These are phyloP conservation scores for Fusarium liriodendri DNA, from an alignment of 2,329 filamentous ascomycete genomes.

Conservation along the genomic window DNA sequence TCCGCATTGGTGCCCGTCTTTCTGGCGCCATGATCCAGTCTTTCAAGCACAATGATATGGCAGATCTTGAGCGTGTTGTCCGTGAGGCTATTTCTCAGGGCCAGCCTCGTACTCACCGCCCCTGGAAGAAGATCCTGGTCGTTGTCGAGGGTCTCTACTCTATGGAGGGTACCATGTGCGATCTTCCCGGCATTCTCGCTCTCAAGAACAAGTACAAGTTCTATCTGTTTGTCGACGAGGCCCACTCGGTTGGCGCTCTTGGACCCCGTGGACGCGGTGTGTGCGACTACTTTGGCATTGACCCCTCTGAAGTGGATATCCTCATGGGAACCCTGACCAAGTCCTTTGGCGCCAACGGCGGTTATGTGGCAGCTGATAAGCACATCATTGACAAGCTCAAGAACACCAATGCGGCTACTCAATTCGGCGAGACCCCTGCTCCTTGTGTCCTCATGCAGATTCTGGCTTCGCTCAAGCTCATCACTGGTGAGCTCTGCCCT, in stretches of 20 bases:
- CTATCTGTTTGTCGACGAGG: constrained; percentile 94
- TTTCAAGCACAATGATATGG: constrained; percentile 98
- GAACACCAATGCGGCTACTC: constrained; percentile 84
- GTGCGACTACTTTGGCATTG: constrained; percentile 96
- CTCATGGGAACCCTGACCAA: constrained; percentile 99
- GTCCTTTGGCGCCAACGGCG: constrained; percentile 97
- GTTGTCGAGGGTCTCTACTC: constrained; percentile 98
- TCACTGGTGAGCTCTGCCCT: constrained; percentile 86
- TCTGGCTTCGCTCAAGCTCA: constrained; percentile 85
- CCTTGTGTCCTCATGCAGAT: constrained; percentile 94
- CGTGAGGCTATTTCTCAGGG: constrained; percentile 96
- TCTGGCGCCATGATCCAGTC: constrained; percentile 95
- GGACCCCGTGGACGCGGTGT: constrained; percentile 91
- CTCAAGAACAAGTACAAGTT: constrained; percentile 98
- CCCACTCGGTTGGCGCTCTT: constrained; percentile 93
- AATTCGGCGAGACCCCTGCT: constrained; percentile 87
- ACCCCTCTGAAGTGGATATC: constrained; percentile 89
- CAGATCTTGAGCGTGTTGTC: constrained; percentile 83
- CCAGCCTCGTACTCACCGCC: constrained; percentile 96
- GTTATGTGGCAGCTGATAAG: constrained; percentile 92
- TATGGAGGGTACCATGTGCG: constrained; percentile 99
- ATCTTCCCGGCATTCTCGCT: constrained; percentile 87
- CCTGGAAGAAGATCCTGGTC: constrained; percentile 99
- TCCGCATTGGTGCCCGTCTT: constrained; percentile 92
- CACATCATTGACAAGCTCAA: constrained; percentile 92